phyloP scores from a whole-genome alignment of 2,329 filamentous ascomycete species.

The Bipolaris bicolor region DNA sequence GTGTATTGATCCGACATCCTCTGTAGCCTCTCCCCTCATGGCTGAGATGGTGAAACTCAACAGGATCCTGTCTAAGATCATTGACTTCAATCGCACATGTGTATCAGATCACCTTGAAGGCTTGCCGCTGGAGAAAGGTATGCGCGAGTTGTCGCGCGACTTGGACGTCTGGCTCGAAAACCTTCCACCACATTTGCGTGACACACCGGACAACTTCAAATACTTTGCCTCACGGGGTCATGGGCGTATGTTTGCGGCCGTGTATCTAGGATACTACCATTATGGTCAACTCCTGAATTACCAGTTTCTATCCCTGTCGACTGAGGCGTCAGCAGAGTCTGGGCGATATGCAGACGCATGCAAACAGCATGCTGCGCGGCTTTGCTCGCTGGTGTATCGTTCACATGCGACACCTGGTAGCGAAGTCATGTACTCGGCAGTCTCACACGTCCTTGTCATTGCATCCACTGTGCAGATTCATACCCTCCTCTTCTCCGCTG shows the following conservation, averaged over 20 bases:
- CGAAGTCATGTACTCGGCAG: conserved; percentile 31
- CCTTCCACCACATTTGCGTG: conserved; percentile 31
- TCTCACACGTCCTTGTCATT: conserved; percentile 33
- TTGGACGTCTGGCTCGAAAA: conserved; percentile 29
- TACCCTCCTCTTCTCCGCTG: conserved; percentile 30
- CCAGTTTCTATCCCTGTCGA: conserved; percentile 27
- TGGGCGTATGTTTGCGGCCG: conserved; percentile 31
- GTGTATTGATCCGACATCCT: conserved; percentile 14
- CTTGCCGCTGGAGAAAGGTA: conserved; percentile 19
- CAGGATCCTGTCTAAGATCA: conserved; percentile 28
- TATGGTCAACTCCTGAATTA: conserved; percentile 33
- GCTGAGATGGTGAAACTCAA: conserved; percentile 37
- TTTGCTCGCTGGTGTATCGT: conserved; percentile 32
- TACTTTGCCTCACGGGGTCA: conserved; percentile 30
- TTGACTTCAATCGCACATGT: conserved; percentile 31
- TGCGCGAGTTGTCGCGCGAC: conserved; percentile 26
- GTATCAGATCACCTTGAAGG: conserved; percentile 33
- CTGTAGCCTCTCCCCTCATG: conserved; percentile 26
- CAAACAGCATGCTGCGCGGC: conserved; percentile 30
- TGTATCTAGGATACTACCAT: conserved; percentile 35
- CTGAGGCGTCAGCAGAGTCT: conserved; percentile 20
- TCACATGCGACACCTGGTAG: conserved; percentile 27
- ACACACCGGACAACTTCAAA: conserved; percentile 31
- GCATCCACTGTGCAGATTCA: conserved; percentile 34
- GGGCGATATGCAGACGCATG: conserved; percentile 29